Base-by-base conservation (phyloP, 176 grass and related monocot genomes). In the Pontederia paniculata region DNA sequence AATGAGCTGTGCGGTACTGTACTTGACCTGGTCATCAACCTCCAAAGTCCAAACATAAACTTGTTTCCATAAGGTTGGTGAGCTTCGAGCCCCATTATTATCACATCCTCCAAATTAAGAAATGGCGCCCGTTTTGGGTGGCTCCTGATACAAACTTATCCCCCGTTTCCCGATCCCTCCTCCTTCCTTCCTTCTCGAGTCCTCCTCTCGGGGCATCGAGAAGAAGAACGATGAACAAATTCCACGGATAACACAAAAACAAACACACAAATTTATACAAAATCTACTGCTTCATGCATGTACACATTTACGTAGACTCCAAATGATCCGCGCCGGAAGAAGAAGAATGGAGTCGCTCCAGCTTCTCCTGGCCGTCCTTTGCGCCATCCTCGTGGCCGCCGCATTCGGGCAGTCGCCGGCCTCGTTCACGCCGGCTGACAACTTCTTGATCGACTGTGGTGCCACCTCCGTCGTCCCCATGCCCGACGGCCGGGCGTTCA, bases 361-460 rank as follows among this genome's bases (percentile, higher is more conserved):
- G 10, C 19, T 21, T 10, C 60, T 63, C 60, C 1, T 21, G 4
- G 43, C 11, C 19, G 19, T 63, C 60, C 2, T 63, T 1, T 46
- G 10, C 18, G 18, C 12, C 18, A 21, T 11, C 44, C 15, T 25
- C 9, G 44, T 21, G 9, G 17, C 44, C 17, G 19, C 42, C n/a
- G 11, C 60, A 19, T 9, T 42, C 14, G 44, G 43, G 12, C 13
- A 9, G 9, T 15, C 63, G 61, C 47, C 77, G 22, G 69, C 70
- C 2, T 84, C 19, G 13, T 94, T 94, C 67, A 83, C 62, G 1
- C 80, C 88, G 2, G 75, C 65, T 57, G 88, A 94, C 68, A 83
- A 67, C 66, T 88, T 84, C 77, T 75, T 84, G 12, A 73, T 94
- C 66, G 78, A 84, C 69, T 94, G 88, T 62, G 88, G 88, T 10